These are phyloP conservation scores for Boletus reticuloceps DNA, from an alignment of 768 basidiomycete genomes.

Conservation along the genomic window DNA sequence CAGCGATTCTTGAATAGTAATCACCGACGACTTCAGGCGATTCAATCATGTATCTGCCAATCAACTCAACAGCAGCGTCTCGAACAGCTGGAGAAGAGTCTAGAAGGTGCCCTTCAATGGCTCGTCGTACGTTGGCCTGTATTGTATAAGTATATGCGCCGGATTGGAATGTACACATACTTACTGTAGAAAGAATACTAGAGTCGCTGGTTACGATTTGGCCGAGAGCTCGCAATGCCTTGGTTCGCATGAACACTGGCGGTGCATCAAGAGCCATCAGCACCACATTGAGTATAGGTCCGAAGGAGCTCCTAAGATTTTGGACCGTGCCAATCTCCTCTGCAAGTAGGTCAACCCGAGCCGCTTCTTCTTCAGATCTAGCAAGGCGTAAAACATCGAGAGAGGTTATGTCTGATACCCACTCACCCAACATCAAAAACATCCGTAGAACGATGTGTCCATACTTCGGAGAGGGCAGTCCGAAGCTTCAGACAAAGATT, in stretches of 20 bases:
- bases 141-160: conserved; percentile 1
- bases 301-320: conserved; percentile 74
- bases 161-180: conserved; percentile 21
- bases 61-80: conserved; percentile 94
- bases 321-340: conserved; percentile 79
- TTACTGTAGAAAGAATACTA: conserved; percentile 69
- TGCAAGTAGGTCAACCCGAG: conserved; percentile 64
- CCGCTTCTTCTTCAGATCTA: conserved; percentile 70
- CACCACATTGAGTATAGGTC: conserved; percentile 78
- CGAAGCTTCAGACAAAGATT: conserved; percentile 59
- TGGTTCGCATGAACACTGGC: conserved; percentile 90
- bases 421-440: conserved; percentile 82
- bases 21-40: conserved; percentile 84
- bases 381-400: conserved; percentile 7
- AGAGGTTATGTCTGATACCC: background rate
- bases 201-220: conserved; percentile 90
- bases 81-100: conserved; percentile 94
- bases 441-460: conserved; percentile 66
- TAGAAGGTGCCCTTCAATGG: conserved; percentile 86
- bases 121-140: conserved; percentile 74
- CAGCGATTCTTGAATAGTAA: conserved; percentile 86
- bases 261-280: conserved; percentile 79
- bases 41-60: conserved; percentile 96
- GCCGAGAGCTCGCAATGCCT: conserved; percentile 86
- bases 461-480: conserved; percentile 63